A percentile compares a stretch with the other conserved stretches of the same genome.
phyloP scores from a whole-genome alignment of 305 asterid genomes.

The Fraxinus angustifolia region DNA sequence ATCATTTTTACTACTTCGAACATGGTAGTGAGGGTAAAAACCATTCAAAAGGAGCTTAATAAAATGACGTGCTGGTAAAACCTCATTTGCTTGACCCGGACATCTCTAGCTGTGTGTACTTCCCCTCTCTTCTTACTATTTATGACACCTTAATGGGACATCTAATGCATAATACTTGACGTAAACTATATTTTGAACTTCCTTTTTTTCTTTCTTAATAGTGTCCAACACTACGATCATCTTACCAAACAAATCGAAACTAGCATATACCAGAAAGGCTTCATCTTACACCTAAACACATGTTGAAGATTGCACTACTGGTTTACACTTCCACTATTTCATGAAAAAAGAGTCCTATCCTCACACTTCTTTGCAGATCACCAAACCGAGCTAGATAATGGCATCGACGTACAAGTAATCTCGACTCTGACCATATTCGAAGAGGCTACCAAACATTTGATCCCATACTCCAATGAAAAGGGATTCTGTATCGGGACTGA shows the following conservation, averaged over 20 bases:
- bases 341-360: slow-evolving; percentile 17
- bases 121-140: not conserved
- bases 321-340: not conserved
- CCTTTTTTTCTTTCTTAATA: not conserved
- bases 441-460: slow-evolving; percentile 61
- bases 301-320: not conserved
- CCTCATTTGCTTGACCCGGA: slow-evolving; percentile 19
- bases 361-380: not conserved
- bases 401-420: slow-evolving; percentile 58
- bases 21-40: not conserved
- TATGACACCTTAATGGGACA: not conserved
- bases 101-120: slow-evolving; percentile 64
- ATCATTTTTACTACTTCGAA: not conserved
- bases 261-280: not conserved
- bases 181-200: too few species aligned
- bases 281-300: not conserved
- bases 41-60: not conserved
- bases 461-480: slow-evolving; percentile 76
- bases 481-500: slow-evolving; percentile 70
- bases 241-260: not conserved
- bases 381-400: slow-evolving; percentile 27
- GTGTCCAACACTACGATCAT: not conserved
- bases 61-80: slow-evolving; percentile 15
- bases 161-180: not conserved
- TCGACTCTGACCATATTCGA: slow-evolving; percentile 54